Evolutionary conservation across 2,329 filamentous ascomycete species (phyloP).

Genomic region (Neocatenulostroma microsporum): DNA sequence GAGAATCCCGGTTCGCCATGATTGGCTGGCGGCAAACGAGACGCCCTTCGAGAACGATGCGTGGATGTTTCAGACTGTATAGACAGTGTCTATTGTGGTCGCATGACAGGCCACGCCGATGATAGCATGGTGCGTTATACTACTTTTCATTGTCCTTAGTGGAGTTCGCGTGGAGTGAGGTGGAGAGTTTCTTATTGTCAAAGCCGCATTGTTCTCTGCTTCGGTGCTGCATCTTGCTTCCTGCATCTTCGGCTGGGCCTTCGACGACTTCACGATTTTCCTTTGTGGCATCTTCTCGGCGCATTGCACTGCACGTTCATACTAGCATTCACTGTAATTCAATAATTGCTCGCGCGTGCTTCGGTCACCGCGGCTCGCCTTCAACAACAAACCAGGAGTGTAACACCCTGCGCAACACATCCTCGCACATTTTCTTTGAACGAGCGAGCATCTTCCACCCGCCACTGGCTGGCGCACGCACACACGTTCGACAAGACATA

Average conservation of each 20-base stretch:
- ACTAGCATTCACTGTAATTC: constrained; percentile 11
- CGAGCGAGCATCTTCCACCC: constrained; percentile 1
- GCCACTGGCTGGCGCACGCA: constrained; percentile 9
- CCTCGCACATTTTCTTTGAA: neutral
- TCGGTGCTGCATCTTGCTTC: constrained; percentile 15
- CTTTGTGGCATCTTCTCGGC: constrained; percentile 10
- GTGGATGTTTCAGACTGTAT: constrained; percentile 29
- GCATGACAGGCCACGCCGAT: constrained; percentile 27
- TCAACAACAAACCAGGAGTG: neutral
- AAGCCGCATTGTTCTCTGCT: constrained; percentile 19
- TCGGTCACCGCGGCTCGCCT: neutral
- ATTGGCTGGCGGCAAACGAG: constrained; percentile 34
- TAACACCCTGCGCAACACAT: neutral
- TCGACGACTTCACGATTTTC: constrained; percentile 16
- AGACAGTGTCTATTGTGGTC: constrained; percentile 13
- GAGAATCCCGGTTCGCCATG: constrained; percentile 33
- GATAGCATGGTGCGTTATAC: constrained; percentile 24
- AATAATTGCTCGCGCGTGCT: constrained; percentile 1
- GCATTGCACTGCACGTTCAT: constrained; percentile 8
- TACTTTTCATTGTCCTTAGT: constrained; percentile 5
- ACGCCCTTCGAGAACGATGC: constrained; percentile 31
- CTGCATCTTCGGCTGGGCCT: constrained; percentile 5
- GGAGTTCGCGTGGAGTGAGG: neutral
- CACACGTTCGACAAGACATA: constrained; percentile 4
- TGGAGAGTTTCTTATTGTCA: constrained; percentile 20